Evolutionary conservation across 257 asterid species (phyloP), one percentile per base, ranked within the genome.

Genomic region (Ocimum tenuiflorum): DNA sequence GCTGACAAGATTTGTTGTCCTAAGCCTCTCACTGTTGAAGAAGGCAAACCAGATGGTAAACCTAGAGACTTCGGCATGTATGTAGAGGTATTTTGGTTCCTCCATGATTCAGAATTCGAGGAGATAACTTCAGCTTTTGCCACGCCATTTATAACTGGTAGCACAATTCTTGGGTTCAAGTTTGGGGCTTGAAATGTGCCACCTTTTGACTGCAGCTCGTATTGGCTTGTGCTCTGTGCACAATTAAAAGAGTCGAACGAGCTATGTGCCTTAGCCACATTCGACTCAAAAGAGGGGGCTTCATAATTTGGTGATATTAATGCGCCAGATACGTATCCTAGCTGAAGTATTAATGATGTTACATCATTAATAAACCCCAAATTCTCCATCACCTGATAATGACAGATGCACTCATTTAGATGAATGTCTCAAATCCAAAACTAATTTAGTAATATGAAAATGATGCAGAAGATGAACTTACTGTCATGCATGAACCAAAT

Each of bases 331-430:
- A 27, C 31, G 4, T 27, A 27, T 27, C 31, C 94, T 38, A 86
- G 85, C 66, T 88, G 91, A 77, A 60, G 81, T 77, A 91, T 36
- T 57, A 88, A 72, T 42, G 79, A 69, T 48, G 73, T 74, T 63
- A 83, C 96, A 10, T 88, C 88, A 50, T 83, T 81, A 24, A 91
- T 59, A 68, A 91, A 85, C 66, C 78, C 88, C 48, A 67, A 17
- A 62, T 88, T 82, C 84, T 88, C 98, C 79, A 72, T 67, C 62
- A 91, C 81, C 98, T 91, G 87, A 60, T 72, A 49, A 60, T 3
- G 57, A 14, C 4, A 50, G 20, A 42, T 8, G n/a, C 7, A 58
- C 58, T 52, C 29, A 67, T 45, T 50, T 29, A 43, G 49, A 35
- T 7, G 17, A 54, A 39, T 49, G n/a, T n/a, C n/a, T n/a, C n/a